A percentile compares a stretch with the other conserved stretches of the same genome.
Conservation (phyloP, 78 protist genomes). For the Abeoforma whisleri region DNA sequence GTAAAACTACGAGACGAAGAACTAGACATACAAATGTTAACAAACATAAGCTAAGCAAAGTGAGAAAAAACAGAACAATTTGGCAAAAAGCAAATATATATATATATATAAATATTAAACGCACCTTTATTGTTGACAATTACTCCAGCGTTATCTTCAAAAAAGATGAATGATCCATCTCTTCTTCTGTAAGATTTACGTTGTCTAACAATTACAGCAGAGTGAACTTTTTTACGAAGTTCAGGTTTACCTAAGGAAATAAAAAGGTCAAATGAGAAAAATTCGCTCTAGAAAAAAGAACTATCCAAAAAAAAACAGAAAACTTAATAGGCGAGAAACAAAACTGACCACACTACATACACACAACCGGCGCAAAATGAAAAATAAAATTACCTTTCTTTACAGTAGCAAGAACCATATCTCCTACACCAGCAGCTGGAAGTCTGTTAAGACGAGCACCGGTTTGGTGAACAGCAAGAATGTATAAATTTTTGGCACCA, state of each 20-base stretch:
- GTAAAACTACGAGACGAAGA: too few species aligned
- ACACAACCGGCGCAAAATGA: constrained; percentile 94
- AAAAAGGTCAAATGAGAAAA: too few species aligned
- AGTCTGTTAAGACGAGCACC: constrained; percentile 52
- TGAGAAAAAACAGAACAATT: not conserved
- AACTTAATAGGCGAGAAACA: too few species aligned
- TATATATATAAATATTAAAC: too few species aligned
- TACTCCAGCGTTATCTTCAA: constrained; percentile 99
- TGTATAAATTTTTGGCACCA: constrained; percentile 98
- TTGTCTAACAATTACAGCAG: constrained; percentile 95
- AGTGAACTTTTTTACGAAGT: constrained; percentile 39
- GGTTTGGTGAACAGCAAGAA: constrained; percentile 83
- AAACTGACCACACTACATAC: too few species aligned
- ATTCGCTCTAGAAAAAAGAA: too few species aligned
- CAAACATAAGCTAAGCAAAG: too few species aligned
- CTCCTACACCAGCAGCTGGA: constrained; percentile 93
- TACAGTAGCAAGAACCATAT: constrained; percentile 91
- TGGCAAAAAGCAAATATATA: too few species aligned
- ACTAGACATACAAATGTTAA: too few species aligned
- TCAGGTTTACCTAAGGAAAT: too few species aligned
- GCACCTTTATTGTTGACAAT: constrained; percentile 97
- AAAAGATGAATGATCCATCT: constrained; percentile 88
- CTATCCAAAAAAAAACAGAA: too few species aligned
- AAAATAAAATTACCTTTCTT: too few species aligned
- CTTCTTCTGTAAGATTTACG: constrained; percentile 88